These are phyloP conservation scores for Trichoderma arundinaceum DNA, from an alignment of 2,329 filamentous ascomycete species.

Conservation along the genomic window DNA sequence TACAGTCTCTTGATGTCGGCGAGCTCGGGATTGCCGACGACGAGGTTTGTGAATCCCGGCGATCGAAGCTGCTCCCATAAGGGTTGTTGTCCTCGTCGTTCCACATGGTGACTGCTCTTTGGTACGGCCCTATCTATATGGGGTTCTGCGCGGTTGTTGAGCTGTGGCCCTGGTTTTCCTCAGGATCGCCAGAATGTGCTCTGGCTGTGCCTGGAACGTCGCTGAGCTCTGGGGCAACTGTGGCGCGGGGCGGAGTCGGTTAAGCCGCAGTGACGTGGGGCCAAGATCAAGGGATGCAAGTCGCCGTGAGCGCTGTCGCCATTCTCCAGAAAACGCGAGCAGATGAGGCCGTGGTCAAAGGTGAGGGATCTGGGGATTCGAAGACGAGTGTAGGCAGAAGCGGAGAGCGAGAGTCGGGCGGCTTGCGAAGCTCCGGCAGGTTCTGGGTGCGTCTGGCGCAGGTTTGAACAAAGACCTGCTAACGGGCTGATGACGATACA, in stretches of 20 bases:
- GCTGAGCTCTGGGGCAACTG: constrained; percentile 34
- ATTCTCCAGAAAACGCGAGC: constrained; percentile 33
- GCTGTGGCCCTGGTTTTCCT: constrained; percentile 22
- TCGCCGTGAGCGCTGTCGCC: constrained; percentile 35
- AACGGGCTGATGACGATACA: constrained; percentile 34
- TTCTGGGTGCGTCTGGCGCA: not conserved
- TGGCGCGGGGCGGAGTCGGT: constrained; percentile 32
- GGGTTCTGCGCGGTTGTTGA: constrained; percentile 9
- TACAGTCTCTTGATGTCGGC: constrained; percentile 62
- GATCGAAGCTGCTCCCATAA: constrained; percentile 88
- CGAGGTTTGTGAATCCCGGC: constrained; percentile 78
- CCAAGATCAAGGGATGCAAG: constrained; percentile 32
- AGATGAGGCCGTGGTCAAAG: not conserved
- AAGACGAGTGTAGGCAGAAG: constrained; percentile 22
- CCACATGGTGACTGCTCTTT: constrained; percentile 70
- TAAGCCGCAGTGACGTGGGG: constrained; percentile 30
- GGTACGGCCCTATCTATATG: not conserved
- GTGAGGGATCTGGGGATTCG: not conserved
- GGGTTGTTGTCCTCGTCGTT: constrained; percentile 99
- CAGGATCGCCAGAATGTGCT: constrained; percentile 33
- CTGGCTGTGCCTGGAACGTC: constrained; percentile 14
- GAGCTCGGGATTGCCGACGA: constrained; percentile 70
- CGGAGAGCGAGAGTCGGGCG: constrained; percentile 3
- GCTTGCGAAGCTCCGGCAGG: constrained; percentile 27
- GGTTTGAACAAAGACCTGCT: constrained; percentile 20